A percentile compares a stretch with the other conserved stretches of the same genome.
Evolutionary conservation across 2,329 filamentous ascomycete genomes (phyloP).

Genomic region (Geosmithia flava): DNA sequence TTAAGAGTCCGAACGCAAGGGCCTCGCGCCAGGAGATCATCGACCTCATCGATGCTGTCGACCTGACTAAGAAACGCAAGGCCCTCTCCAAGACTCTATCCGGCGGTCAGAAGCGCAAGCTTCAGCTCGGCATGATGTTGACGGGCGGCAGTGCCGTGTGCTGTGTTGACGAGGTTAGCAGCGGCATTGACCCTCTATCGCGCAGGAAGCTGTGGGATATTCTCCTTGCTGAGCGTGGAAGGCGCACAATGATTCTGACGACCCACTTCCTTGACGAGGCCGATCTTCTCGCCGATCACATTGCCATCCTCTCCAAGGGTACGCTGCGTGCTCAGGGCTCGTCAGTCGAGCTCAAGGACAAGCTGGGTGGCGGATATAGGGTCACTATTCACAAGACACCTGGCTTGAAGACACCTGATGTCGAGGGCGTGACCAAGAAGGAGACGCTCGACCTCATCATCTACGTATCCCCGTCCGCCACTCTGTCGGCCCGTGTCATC

Average conservation of each 20-base stretch:
- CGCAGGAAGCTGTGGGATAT: slow-evolving; percentile 93
- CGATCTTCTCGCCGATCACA: slow-evolving; percentile 78
- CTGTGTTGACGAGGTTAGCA: slow-evolving; percentile 84
- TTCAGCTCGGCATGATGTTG: slow-evolving; percentile 91
- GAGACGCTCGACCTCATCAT: slow-evolving; percentile 57
- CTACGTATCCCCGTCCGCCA: slow-evolving; percentile 59
- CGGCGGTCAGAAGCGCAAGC: slow-evolving; percentile 83
- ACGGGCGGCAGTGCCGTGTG: slow-evolving; percentile 81
- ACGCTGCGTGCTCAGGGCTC: slow-evolving; percentile 71
- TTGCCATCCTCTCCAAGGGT: slow-evolving; percentile 78
- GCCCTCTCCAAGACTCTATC: slow-evolving; percentile 68
- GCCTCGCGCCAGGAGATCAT: slow-evolving; percentile 47
- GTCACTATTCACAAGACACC: slow-evolving; percentile 58
- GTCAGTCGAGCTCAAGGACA: slow-evolving; percentile 74
- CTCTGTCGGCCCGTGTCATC: slow-evolving; percentile 60
- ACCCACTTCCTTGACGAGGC: slow-evolving; percentile 94
- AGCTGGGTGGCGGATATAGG: slow-evolving; percentile 71
- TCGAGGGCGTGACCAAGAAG: slow-evolving; percentile 45
- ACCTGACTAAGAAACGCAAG: slow-evolving; percentile 61
- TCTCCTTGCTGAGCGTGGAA: slow-evolving; percentile 69
- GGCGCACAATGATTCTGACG: slow-evolving; percentile 73
- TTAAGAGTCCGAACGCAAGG: slow-evolving; percentile 52
- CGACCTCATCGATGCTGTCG: slow-evolving; percentile 56
- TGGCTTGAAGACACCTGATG: slow-evolving; percentile 32
- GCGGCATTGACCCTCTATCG: slow-evolving; percentile 76